Evolutionary conservation across 2,329 filamentous ascomycete species (phyloP).

Genomic region (Pseudogymnoascus destructans): DNA sequence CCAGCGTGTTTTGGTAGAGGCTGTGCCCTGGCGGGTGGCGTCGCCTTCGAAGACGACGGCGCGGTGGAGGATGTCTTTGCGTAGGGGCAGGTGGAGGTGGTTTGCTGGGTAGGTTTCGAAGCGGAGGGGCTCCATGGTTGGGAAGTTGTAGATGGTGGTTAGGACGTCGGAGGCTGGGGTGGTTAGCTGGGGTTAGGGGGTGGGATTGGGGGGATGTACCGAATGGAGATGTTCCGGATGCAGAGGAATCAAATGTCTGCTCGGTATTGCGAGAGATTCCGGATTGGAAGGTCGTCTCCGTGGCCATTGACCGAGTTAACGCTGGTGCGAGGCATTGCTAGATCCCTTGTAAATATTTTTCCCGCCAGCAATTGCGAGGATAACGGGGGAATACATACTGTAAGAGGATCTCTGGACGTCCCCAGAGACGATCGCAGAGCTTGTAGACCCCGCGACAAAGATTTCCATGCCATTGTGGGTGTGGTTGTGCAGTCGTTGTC

Average conservation of each 20-base stretch:
- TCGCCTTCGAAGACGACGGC: slow-evolving; percentile 91
- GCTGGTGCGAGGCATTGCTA: slow-evolving; percentile 33
- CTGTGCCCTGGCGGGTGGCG: slow-evolving; percentile 73
- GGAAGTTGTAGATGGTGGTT: slow-evolving; percentile 82
- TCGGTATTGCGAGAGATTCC: slow-evolving; percentile 8
- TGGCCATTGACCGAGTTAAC: slow-evolving; percentile 35
- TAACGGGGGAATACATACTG: slow-evolving; percentile 21
- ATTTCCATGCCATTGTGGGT: slow-evolving; percentile 25
- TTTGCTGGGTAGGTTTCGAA: slow-evolving; percentile 68
- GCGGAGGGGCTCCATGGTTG: slow-evolving; percentile 67
- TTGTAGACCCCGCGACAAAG: slow-evolving; percentile 22
- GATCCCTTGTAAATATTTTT: slow-evolving; percentile 9
- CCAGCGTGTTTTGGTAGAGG: slow-evolving; percentile 64
- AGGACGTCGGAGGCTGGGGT: slow-evolving; percentile 49
- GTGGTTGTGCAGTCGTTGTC: slow-evolving; percentile 8
- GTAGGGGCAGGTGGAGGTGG: slow-evolving; percentile 76
- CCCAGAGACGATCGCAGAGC: slow-evolving; percentile 18
- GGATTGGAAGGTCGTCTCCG: slow-evolving; percentile 28
- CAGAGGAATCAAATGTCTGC: not conserved
- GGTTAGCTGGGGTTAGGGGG: slow-evolving; percentile 13
- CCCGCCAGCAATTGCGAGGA: not conserved
- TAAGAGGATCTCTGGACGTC: slow-evolving; percentile 28
- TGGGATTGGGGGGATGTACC: slow-evolving; percentile 17
- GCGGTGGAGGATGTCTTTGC: slow-evolving; percentile 82
- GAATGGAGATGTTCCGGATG: not conserved